Conservation (phyloP, 495 filamentous ascomycete species). For the Glonium stellatum region DNA sequence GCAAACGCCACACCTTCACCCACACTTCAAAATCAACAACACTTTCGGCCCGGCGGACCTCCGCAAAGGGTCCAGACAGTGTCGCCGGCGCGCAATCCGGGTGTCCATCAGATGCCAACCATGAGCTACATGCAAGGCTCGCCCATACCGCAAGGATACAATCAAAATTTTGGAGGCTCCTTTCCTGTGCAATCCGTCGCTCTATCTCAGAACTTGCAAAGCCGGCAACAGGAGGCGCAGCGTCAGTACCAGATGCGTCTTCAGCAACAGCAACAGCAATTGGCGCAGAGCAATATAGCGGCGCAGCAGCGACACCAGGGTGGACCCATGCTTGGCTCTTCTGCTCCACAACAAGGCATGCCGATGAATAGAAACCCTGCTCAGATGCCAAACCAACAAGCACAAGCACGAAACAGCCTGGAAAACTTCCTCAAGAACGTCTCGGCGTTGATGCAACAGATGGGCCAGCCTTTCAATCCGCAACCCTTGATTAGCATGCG, state of each 20-base stretch:
- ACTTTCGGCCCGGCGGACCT: conserved; percentile 46
- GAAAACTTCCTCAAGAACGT: conserved; percentile 73
- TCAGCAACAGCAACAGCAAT: conserved; percentile 56
- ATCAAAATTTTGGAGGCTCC: conserved; percentile 27
- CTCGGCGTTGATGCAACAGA: conserved; percentile 61
- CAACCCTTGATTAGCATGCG: conserved; percentile 66
- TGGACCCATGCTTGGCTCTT: conserved; percentile 23
- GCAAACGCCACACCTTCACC: conserved; percentile 83
- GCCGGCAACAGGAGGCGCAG: conserved; percentile 34
- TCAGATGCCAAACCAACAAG: conserved; percentile 16
- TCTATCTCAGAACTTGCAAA: conserved; percentile 46
- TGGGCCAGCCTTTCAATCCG: conserved; percentile 59
- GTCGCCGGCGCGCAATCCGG: conserved; percentile 71
- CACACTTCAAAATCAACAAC: conserved; percentile 67
- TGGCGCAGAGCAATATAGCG: conserved; percentile 42
- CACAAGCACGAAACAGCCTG: conserved; percentile 40
- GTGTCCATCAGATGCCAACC: conserved; percentile 37
- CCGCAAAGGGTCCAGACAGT: conserved; percentile 81
- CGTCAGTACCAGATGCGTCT: conserved; percentile 40
- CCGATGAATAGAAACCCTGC: conserved; percentile 42
- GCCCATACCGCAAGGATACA: conserved; percentile 41
- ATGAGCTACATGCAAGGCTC: conserved; percentile 45
- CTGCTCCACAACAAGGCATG: conserved; percentile 41
- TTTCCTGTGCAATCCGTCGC: conserved; percentile 35
- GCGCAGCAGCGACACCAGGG: conserved; percentile 35